Base-by-base conservation (phyloP, 1,284 basidiomycete species). In the Austroboletus niveus region DNA sequence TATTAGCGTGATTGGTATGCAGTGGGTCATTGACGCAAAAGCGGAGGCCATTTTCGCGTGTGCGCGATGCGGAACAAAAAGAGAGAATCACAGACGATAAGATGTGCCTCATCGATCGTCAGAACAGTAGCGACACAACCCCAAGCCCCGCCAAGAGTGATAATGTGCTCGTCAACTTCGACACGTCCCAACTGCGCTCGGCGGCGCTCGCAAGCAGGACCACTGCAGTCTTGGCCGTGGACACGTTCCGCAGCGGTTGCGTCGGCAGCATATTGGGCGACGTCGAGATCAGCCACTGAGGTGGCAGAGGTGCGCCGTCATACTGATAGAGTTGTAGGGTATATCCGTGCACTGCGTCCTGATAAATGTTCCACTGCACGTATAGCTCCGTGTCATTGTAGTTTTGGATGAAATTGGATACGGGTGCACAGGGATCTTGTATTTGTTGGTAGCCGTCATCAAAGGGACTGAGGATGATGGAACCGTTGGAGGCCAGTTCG, bases 391-490 rank as follows among this genome's bases (percentile, higher is more conserved):
- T 86, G 57, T 79, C 63, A 73, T 91, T 87, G 79, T 92, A 95
- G 52, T 76, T 72, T 62, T 92, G 85, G 63, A 95, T 81, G 65
- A 93, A 85, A 69, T 93, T 92, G 29, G 92, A 92, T 7, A 80
- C 75, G 5, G 92, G 88, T 1, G 87, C 88, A 64, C 94, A 98
- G 0, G 91, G 85, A 60, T 94, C 87, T 75, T 98, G 92, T 44
- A 96, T 81, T 73, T 94, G 92, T 67, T 95, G 91, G 71, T 82
- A 91, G 14, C 94, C 94, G 66, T 97, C 94, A 14, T 75, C 78
- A 57, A 89, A 80, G 2, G 92, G 89, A 2, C 64, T 74, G 62
- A 91, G 71, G 38, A 78, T 65, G 54, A 97, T 84, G 11, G 90
- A 92, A 11, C 91, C 91, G 66, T 96, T 94, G 50, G 73, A 31